Conservation (phyloP, 257 asterid species). For the Nicotiana tabacum region DNA sequence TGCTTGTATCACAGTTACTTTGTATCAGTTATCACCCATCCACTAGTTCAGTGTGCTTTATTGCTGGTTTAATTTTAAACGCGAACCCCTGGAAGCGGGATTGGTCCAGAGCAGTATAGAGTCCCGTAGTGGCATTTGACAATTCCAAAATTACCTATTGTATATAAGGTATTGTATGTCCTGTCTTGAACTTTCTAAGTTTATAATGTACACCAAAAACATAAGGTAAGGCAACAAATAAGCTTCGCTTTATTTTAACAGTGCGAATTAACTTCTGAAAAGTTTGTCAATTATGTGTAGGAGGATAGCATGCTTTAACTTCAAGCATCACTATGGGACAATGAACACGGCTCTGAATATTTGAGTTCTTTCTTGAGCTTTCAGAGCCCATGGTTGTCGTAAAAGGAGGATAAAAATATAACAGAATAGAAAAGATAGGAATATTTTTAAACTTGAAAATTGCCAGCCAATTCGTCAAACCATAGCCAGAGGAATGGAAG, state of each 20-base stretch:
- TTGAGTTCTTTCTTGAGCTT: not conserved
- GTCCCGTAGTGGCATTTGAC: not conserved
- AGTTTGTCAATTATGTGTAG: not conserved
- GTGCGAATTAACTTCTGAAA: constrained; percentile 5
- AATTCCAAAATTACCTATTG: not conserved
- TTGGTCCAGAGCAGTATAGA: not conserved
- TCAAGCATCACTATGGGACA: not conserved
- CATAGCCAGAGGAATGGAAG: not conserved
- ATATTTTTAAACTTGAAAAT: not conserved
- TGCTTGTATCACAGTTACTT: not conserved
- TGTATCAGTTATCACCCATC: not conserved
- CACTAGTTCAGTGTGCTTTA: not conserved
- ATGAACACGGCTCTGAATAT: not conserved
- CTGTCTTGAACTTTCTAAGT: not conserved
- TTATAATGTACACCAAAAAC: not conserved
- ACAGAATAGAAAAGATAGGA: not conserved
- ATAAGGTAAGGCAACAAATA: not conserved
- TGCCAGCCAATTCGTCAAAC: not conserved
- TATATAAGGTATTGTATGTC: not conserved
- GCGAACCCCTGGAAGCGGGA: not conserved
- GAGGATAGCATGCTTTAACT: not conserved
- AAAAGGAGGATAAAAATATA: not conserved
- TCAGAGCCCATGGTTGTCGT: not conserved
- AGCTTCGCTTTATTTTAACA: not conserved
- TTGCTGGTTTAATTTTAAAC: not conserved